A percentile compares a stretch with the other conserved stretches of the same genome.
phyloP scores from a whole-genome alignment of 768 basidiomycete species.

The Paxillus rubicundulus region DNA sequence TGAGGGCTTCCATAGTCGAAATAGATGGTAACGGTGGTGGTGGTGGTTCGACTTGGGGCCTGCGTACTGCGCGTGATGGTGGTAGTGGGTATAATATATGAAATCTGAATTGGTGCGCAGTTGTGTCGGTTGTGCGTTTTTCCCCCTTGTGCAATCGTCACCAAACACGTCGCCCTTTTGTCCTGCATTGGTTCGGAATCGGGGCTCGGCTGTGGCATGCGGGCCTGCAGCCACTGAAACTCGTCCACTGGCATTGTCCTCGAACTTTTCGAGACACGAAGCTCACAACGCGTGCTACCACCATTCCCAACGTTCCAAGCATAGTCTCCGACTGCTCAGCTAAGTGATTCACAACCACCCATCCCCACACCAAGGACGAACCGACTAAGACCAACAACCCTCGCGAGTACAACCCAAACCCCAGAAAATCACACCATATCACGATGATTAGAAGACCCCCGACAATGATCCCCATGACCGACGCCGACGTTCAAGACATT shows the following conservation, averaged over 20 bases:
- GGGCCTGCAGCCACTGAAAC: too few species aligned
- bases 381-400: too few species aligned
- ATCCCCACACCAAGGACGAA: too few species aligned
- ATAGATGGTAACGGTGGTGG: not conserved
- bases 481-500: conserved; percentile 76
- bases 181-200: not conserved
- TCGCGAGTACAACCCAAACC: too few species aligned
- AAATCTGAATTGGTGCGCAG: not conserved
- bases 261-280: too few species aligned
- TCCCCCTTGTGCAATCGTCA: not conserved
- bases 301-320: too few species aligned
- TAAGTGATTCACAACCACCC: too few species aligned
- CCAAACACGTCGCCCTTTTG: not conserved
- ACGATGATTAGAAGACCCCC: conserved; percentile 72
- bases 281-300: too few species aligned
- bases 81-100: not conserved
- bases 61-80: not conserved
- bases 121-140: not conserved
- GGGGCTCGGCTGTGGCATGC: not conserved
- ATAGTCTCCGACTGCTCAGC: too few species aligned
- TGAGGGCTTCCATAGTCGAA: conserved; percentile 56
- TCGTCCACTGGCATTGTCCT: too few species aligned
- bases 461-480: conserved; percentile 73
- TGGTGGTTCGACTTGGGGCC: not conserved
- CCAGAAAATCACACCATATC: too few species aligned